These are phyloP conservation scores for Trichaptum fuscoviolaceum DNA, from an alignment of 768 basidiomycete species.

Conservation along the genomic window DNA sequence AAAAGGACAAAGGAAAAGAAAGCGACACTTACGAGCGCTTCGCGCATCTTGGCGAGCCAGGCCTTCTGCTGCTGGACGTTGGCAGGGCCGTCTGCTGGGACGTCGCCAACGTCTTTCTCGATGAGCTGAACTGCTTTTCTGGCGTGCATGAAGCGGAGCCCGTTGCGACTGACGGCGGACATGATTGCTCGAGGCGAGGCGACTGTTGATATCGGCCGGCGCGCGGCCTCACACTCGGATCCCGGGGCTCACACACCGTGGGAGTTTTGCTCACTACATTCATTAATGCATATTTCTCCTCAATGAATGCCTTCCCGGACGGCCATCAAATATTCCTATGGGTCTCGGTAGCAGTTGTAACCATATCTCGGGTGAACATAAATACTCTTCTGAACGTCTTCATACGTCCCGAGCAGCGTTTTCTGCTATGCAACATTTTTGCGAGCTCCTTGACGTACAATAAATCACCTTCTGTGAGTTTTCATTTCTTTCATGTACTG, in stretches of 20 bases:
- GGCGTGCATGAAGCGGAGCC: neutral
- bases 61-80: neutral
- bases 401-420: too few relatives aligned
- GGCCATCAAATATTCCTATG: too few relatives aligned
- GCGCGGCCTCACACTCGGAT: neutral
- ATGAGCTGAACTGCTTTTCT: neutral
- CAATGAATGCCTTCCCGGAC: too few relatives aligned
- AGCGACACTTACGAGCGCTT: constrained; percentile 1
- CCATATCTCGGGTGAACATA: too few relatives aligned
- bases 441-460: too few relatives aligned
- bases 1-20: neutral
- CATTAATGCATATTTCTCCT: neutral
- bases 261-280: neutral
- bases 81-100: neutral
- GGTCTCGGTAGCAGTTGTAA: too few relatives aligned
- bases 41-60: neutral
- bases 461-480: too few relatives aligned
- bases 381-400: too few relatives aligned
- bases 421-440: too few relatives aligned
- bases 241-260: neutral
- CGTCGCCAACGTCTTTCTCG: neutral
- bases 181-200: neutral
- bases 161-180: constrained; percentile 1
- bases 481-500: too few relatives aligned
- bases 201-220: neutral